Percentiles rank a stretch among this genome's conserved stretches.
These are phyloP conservation scores for Setaria italica DNA, from an alignment of 202 grass and related monocot genomes.

Conservation along the genomic window DNA sequence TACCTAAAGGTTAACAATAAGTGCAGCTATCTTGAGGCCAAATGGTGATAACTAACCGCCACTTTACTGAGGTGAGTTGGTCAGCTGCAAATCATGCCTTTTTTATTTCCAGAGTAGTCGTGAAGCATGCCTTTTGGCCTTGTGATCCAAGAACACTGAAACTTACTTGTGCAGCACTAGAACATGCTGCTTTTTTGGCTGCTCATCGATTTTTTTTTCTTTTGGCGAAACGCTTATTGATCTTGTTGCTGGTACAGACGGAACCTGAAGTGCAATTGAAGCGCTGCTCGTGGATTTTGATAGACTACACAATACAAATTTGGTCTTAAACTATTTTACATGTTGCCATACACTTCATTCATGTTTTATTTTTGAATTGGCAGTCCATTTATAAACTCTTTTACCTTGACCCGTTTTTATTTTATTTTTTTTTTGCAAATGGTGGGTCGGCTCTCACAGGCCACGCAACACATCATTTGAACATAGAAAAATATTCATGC, in stretches of 20 bases:
- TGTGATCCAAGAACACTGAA: conserved; percentile 46
- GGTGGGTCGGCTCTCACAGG: neutral
- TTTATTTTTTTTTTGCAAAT: neutral
- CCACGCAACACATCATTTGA: neutral
- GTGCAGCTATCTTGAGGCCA: conserved; percentile 23
- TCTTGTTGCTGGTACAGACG: conserved; percentile 34
- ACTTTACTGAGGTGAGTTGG: conserved; percentile 37
- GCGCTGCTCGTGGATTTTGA: conserved; percentile 1
- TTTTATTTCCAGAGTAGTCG: conserved; percentile 22
- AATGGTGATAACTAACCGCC: conserved; percentile 42
- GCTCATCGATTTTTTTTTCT: neutral
- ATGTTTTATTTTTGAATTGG: neutral
- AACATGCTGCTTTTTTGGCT: neutral
- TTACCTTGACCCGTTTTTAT: neutral
- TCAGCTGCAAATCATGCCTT: conserved; percentile 42
- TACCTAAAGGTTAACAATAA: conserved; percentile 1
- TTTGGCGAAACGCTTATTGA: neutral
- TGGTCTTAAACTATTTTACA: neutral
- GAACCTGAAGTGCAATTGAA: conserved; percentile 37
- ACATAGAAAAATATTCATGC: neutral
- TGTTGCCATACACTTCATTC: neutral
- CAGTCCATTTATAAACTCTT: neutral
- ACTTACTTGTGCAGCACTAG: conserved; percentile 24
- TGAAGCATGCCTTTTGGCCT: conserved; percentile 53
- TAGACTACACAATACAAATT: too few species aligned